phyloP scores from a whole-genome alignment of 306 rosid genomes.

The Rubus idaeus region DNA sequence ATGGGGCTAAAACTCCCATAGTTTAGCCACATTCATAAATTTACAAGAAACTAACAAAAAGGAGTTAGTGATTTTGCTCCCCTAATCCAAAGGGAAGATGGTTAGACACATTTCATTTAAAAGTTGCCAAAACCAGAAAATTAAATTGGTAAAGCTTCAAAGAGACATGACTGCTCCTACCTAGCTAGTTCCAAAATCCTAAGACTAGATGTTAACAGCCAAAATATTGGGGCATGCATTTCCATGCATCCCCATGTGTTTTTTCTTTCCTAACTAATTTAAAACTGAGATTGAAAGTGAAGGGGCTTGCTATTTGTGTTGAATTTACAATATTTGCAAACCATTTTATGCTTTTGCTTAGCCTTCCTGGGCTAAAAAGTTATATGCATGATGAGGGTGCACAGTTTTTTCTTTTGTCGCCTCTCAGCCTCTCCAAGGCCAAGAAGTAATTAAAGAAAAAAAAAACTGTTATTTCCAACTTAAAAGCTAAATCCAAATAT shows the following conservation, averaged over 20 bases:
- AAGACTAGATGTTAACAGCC: conserved; percentile 57
- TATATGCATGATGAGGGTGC: conserved; percentile 1
- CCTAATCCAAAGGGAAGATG: conserved; percentile 63
- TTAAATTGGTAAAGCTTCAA: conserved; percentile 26
- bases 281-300: conserved; percentile 36
- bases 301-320: conserved; percentile 42
- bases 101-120: conserved; percentile 43
- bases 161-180: conserved; percentile 40
- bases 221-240: conserved; percentile 57
- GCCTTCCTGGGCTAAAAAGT: conserved; percentile 12
- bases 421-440: conserved; percentile 51
- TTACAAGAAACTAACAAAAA: conserved; percentile 42
- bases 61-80: conserved; percentile 37
- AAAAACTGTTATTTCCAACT: conserved; percentile 39
- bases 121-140: conserved; percentile 30
- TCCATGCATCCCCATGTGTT: conserved; percentile 59
- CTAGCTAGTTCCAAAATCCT: conserved; percentile 44
- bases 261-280: conserved; percentile 41
- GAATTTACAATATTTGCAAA: conserved; percentile 65
- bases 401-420: conserved; percentile 25
- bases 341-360: conserved; percentile 28
- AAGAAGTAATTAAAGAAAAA: conserved; percentile 21
- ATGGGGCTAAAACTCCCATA: conserved; percentile 72
- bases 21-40: conserved; percentile 59
- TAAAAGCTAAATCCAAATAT: conserved; percentile 50